Base-by-base conservation (phyloP, 192 early-diverging fungal species). In the Coemansia sp. region DNA sequence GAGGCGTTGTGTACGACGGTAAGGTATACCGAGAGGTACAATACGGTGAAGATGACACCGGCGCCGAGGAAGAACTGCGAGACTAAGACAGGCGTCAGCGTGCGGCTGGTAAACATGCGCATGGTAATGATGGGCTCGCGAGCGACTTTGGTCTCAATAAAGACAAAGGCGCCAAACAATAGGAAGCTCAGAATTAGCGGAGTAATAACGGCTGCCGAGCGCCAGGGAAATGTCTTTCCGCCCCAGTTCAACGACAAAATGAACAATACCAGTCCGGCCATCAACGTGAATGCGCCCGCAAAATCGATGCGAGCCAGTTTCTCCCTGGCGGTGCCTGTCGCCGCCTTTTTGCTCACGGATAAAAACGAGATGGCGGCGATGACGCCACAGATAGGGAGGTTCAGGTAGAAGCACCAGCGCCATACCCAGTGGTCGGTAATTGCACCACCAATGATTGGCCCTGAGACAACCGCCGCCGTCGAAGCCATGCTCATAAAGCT, bases 171-270 rank as follows among this genome's bases (percentile, higher is more conserved):
- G 9, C 67, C 19, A 21, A 86, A 59, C n/a, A 87, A 33, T 6
- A 81, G 39, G 13, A 48, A 66, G 21, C 91, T 89, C 41, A 89
- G 67, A 11, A 73, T 60, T 31, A 78, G 67, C 10, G 69, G 46
- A 3, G 57, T 63, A 59, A 88, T 85, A 27, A 90, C 77, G 4
- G 83, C 59, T 2, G 85, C 73, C 3, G 84, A 81, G 29, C 75
- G 81, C 93, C 93, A 96, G 1, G 73, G 67, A 63, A 86, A 91
- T n/a, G 77, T 54, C 61, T 75, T 80, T 16, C 93, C 94, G 56
- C 91, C 94, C 73, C 87, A 86, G 73, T 90, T 88, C 2, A 96
- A 70, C 7, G 91, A 89, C 48, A 92, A 66, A 42, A 94, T 75
- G 36, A 95, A 59, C 35, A 77, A 63, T n/a, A 89, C 75, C 6